Conservation (phyloP, 2,329 filamentous ascomycete species). For the Blumeria hordei region DNA sequence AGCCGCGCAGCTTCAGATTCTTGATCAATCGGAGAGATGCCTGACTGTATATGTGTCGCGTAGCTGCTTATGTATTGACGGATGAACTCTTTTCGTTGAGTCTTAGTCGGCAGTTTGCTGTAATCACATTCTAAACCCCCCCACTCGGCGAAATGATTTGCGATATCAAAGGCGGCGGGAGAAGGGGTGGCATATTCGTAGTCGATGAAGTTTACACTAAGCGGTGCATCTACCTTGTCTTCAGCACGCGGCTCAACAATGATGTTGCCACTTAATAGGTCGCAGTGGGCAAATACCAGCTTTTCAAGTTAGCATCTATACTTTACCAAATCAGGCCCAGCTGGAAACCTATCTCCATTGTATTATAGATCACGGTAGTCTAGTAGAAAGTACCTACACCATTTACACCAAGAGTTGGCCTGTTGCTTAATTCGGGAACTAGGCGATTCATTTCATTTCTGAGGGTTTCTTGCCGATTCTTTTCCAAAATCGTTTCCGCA, state of each 20-base stretch:
- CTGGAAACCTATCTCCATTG: no score
- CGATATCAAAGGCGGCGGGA: slow-evolving; percentile 83
- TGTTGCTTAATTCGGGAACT: slow-evolving; percentile 46
- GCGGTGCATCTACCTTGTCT: slow-evolving; percentile 17
- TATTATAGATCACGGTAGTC: neutral
- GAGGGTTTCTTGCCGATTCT: slow-evolving; percentile 38
- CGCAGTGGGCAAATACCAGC: slow-evolving; percentile 86
- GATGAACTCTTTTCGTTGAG: slow-evolving; percentile 59
- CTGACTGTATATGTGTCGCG: slow-evolving; percentile 25
- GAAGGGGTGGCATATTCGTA: slow-evolving; percentile 95
- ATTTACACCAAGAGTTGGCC: slow-evolving; percentile 50
- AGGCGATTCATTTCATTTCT: slow-evolving; percentile 53
- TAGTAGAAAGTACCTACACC: slow-evolving; percentile 28
- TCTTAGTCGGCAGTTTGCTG: slow-evolving; percentile 51
- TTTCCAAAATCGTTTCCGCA: slow-evolving; percentile 42
- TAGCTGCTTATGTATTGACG: slow-evolving; percentile 62
- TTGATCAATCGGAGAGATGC: slow-evolving; percentile 19
- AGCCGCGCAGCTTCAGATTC: slow-evolving; percentile 44
- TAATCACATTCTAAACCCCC: slow-evolving; percentile 91
- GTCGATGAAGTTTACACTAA: slow-evolving; percentile 68
- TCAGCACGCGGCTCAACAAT: slow-evolving; percentile 42
- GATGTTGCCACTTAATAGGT: slow-evolving; percentile 87
- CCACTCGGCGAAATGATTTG: slow-evolving; percentile 98
- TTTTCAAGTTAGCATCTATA: slow-evolving; percentile 17
- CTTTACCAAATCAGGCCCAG: neutral